These are phyloP conservation scores for Fraxinus dipetala DNA, from an alignment of 305 asterid species.

Conservation along the genomic window DNA sequence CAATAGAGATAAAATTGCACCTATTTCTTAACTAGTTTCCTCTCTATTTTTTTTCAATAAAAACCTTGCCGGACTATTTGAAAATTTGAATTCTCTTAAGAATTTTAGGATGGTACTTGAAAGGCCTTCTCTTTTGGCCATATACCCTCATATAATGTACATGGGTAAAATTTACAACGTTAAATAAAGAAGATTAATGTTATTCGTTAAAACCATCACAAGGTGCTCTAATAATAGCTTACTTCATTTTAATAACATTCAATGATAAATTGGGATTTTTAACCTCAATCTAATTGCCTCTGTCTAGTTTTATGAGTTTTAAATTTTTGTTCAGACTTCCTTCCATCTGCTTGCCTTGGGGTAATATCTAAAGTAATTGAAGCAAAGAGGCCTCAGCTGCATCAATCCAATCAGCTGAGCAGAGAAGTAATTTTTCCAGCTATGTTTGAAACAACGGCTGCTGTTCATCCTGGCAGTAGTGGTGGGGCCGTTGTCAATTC, in stretches of 20 bases:
- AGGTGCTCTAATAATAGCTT: neutral
- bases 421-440: constrained; percentile 55
- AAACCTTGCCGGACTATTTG: neutral
- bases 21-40: neutral
- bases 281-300: neutral
- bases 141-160: neutral
- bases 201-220: neutral
- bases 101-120: neutral
- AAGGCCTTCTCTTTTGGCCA: neutral
- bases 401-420: constrained; percentile 26
- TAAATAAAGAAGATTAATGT: neutral
- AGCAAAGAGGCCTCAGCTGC: constrained; percentile 45
- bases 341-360: constrained; percentile 83
- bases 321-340: constrained; percentile 51
- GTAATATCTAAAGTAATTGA: constrained; percentile 85
- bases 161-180: neutral
- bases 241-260: neutral
- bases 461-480: constrained; percentile 97
- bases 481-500: constrained; percentile 96
- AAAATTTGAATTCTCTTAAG: neutral
- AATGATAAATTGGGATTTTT: neutral
- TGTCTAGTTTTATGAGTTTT: constrained; percentile 3
- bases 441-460: constrained; percentile 97
- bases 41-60: neutral
- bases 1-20: neutral